Evolutionary conservation across 495 filamentous ascomycete genomes (phyloP), one percentile per base, ranked within the genome.

Genomic region (Trichoderma erinaceum): DNA sequence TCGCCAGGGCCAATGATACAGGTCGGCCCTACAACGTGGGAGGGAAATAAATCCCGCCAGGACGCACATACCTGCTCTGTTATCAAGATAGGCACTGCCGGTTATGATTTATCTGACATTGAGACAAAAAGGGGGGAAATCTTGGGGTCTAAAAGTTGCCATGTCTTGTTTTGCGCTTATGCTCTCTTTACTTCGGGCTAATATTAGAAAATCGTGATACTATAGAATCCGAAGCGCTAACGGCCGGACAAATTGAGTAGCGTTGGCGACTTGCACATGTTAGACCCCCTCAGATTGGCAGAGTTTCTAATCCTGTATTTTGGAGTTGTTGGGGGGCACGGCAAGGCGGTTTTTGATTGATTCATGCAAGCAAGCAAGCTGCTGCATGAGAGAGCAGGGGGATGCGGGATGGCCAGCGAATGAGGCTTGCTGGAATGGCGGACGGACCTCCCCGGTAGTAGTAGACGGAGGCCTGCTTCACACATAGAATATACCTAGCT

Each of bases 1-100:
- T 61, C 56, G 56, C 15, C 56, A 61, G 56, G 56, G 56, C 56
- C 56, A 61, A 61, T 61, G 25, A 18, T 61, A 32, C 13, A 61
- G 23, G 56, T 61, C 25, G 56, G 25, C 11, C 27, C 4, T 29
- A 18, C 56, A 61, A 61, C 56, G 56, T 61, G 56, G 25, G 56
- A 61, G 48, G 18, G n/a, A 52, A 25, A 52, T 21, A 32, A 8
- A 61, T 16, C 16, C 23, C 52, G 52, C 27, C 25, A 61, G 23
- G 6, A 10, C 21, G 6, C 15, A 11, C 1, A 61, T 3, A 52
- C 7, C 25, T 23, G 29, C 21, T 23, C 10, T 25, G 29, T 61
- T 6, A 61, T 48, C 15, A 58, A 27, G 23, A 12, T 58, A 29
- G 29, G 29, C 29, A 48, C n/a, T 23, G 21, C 11, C 48, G 48